Conservation (phyloP, 2,329 filamentous ascomycete species). For the Torrubiella hemipterigena region DNA sequence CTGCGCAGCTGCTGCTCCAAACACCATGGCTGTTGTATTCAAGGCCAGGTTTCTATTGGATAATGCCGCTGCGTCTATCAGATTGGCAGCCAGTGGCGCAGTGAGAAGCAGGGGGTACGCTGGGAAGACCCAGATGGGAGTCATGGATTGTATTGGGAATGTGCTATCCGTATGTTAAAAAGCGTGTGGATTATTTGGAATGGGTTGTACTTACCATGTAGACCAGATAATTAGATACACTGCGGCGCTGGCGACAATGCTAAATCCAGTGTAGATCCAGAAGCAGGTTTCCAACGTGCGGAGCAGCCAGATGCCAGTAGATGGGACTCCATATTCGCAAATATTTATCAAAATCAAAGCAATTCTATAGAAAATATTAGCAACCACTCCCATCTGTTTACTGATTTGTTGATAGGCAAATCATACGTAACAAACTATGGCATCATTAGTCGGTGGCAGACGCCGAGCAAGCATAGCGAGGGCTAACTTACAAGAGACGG, state of each 20-base stretch:
- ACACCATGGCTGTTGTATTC: constrained; percentile 32
- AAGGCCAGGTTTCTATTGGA: constrained; percentile 15
- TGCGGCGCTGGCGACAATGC: constrained; percentile 53
- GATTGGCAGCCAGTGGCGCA: constrained; percentile 56
- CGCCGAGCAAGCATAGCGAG: background rate
- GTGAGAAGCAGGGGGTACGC: constrained; percentile 71
- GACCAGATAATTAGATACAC: constrained; percentile 67
- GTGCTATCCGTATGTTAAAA: constrained; percentile 19
- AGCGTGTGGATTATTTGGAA: background rate
- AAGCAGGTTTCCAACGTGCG: constrained; percentile 52
- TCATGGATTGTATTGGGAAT: constrained; percentile 69
- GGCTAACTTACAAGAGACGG: constrained; percentile 47
- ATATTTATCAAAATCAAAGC: constrained; percentile 70
- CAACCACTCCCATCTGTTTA: too few species aligned
- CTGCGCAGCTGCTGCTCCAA: constrained; percentile 37
- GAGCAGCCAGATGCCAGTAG: constrained; percentile 50
- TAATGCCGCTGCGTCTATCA: constrained; percentile 29
- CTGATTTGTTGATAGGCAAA: constrained; percentile 31
- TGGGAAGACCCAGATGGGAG: constrained; percentile 78
- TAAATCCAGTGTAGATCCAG: constrained; percentile 61
- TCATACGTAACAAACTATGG: constrained; percentile 30
- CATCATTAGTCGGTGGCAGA: background rate
- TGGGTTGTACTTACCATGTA: constrained; percentile 30
- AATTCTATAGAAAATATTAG: constrained; percentile 42
- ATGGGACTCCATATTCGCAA: constrained; percentile 60